Conservation (phyloP, 108 stramenopile genomes). For the Nitzschia palea region DNA sequence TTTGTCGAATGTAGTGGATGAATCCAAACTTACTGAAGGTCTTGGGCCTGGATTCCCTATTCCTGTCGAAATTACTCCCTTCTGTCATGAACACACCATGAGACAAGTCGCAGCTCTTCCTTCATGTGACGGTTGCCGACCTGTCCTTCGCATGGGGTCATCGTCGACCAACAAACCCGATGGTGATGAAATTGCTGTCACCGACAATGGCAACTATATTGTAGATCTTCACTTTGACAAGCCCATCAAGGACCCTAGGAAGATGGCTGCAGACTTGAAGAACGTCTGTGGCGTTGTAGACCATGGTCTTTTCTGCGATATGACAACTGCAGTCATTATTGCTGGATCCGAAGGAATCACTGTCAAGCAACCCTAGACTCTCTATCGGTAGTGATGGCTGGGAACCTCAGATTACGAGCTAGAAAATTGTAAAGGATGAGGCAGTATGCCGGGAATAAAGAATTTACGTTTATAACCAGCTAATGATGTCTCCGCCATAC, state of each 20-base stretch:
- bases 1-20: slow-evolving; percentile 74
- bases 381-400: too few relatives aligned
- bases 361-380: slow-evolving; percentile 84
- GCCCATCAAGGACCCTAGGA: slow-evolving; percentile 87
- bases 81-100: slow-evolving; percentile 96
- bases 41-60: slow-evolving; percentile 93
- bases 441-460: too few relatives aligned
- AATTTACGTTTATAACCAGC: too few relatives aligned
- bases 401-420: too few relatives aligned
- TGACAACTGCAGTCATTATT: slow-evolving; percentile 97
- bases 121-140: slow-evolving; percentile 83
- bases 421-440: too few relatives aligned
- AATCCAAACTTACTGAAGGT: slow-evolving; percentile 94
- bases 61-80: slow-evolving; percentile 96
- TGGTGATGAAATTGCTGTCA: slow-evolving; percentile 95
- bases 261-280: slow-evolving; percentile 87
- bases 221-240: slow-evolving; percentile 96
- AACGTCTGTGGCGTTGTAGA: slow-evolving; percentile 96
- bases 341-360: slow-evolving; percentile 94
- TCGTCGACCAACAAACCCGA: slow-evolving; percentile 80
- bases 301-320: slow-evolving; percentile 97
- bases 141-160: slow-evolving; percentile 89
- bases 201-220: slow-evolving; percentile 99
- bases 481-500: too few relatives aligned
- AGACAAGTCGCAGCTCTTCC: slow-evolving; percentile 85